Evolutionary conservation across 2,329 filamentous ascomycete species (phyloP).

Genomic region (Cladosporium sp.): DNA sequence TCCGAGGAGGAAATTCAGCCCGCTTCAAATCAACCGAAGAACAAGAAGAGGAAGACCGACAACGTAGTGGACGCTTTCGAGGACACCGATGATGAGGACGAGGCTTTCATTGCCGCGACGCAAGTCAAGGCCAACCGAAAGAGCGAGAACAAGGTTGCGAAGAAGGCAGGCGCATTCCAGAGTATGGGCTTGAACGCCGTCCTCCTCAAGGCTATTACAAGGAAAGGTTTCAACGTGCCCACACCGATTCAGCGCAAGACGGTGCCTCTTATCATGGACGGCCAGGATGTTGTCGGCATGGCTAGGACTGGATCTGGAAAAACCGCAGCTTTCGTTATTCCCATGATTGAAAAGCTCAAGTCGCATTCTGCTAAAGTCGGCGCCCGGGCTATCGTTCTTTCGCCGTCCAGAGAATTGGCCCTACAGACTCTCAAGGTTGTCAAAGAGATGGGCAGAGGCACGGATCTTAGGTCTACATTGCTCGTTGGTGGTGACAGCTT

Average conservation of each 20-base stretch:
- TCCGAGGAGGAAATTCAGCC: slow-evolving; percentile 35
- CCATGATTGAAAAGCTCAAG: slow-evolving; percentile 94
- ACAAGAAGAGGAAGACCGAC: slow-evolving; percentile 23
- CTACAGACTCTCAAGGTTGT: slow-evolving; percentile 95
- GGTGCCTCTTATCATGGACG: slow-evolving; percentile 85
- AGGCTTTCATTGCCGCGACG: slow-evolving; percentile 84
- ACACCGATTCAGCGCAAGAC: slow-evolving; percentile 98
- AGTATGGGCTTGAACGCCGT: slow-evolving; percentile 85
- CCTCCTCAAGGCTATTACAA: slow-evolving; percentile 84
- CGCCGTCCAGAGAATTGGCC: slow-evolving; percentile 89
- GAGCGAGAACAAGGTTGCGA: slow-evolving; percentile 76
- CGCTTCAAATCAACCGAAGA: slow-evolving; percentile 11
- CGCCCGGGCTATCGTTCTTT: slow-evolving; percentile 82
- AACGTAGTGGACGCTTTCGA: slow-evolving; percentile 31
- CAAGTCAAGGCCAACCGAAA: slow-evolving; percentile 90
- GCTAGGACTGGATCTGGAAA: slow-evolving; percentile 98
- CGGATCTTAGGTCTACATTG: slow-evolving; percentile 85
- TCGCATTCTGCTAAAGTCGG: slow-evolving; percentile 85
- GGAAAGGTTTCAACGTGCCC: slow-evolving; percentile 93
- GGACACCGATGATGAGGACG: slow-evolving; percentile 61
- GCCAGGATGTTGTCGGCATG: slow-evolving; percentile 98
- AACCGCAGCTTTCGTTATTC: slow-evolving; percentile 96
- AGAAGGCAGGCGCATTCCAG: slow-evolving; percentile 96
- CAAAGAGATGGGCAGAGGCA: slow-evolving; percentile 88
- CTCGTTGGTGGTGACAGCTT: slow-evolving; percentile 93